Evolutionary conservation across 306 rosid genomes (phyloP), one percentile per base, ranked within the genome.

Genomic region (Benincasa hispida): DNA sequence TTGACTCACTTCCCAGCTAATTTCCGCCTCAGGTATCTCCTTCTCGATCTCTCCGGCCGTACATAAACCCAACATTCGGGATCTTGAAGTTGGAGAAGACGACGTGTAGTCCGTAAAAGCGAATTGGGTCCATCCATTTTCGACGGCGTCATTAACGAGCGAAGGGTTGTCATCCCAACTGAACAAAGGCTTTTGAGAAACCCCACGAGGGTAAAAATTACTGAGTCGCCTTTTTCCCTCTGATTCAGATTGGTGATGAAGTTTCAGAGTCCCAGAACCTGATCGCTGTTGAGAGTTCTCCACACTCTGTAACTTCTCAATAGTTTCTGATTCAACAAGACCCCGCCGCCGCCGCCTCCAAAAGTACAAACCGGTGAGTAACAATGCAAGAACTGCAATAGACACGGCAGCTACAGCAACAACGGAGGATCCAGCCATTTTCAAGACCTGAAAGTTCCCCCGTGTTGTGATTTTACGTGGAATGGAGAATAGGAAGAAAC

Each of bases 111-210:
- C 82, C 1, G 80, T 68, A 79, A 95, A 95, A 79, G 87, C 93
- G 79, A 92, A 95, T 80, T 91, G 88, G 2, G 96, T 89, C 99
- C 98, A 95, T 1, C 98, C 99, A 68, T 92, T 87, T 78, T 95
- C 98, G 3, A 95, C 92, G 70, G 99, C 98, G 75, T 92, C 99
- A 39, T 87, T 79, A 34, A 91, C 81, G 5, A 87, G 81, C 19
- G 87, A 80, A 7, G 98, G 99, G 68, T 90, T 86, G 76, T 95
- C 93, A 32, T 58, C 76, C 99, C 98, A 95, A 32, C 63, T 89
- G 63, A 95, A 95, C 59, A 90, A 76, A 28, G 84, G 77, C 30
- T 79, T 90, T 70, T 72, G 87, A 5, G 90, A 86, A 72, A 78
- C 62, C 83, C 88, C 87, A 8, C 88, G 85, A 12, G 83, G 83